These are phyloP conservation scores for Catunica adiposa DNA, from an alignment of 2,329 filamentous ascomycete species.

Conservation along the genomic window DNA sequence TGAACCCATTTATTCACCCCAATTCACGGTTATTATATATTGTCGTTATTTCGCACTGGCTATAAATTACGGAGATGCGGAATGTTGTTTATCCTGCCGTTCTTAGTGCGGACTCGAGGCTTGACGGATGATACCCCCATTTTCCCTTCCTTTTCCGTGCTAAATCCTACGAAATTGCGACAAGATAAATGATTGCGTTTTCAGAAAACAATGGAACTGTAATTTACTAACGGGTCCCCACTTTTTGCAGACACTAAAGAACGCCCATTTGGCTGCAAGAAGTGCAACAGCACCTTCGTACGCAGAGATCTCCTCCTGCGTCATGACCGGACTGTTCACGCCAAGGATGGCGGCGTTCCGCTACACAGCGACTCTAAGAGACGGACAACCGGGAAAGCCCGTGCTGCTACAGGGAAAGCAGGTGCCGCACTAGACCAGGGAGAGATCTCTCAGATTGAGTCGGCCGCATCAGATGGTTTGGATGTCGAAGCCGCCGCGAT, in stretches of 20 bases:
- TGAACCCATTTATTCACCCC: conserved; percentile 21
- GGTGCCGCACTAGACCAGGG: conserved; percentile 69
- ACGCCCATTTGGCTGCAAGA: conserved; percentile 94
- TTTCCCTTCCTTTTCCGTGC: too few relatives aligned
- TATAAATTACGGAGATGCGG: background rate
- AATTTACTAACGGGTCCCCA: conserved; percentile 13
- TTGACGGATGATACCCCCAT: too few relatives aligned
- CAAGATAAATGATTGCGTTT: background rate
- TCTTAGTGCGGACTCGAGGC: too few relatives aligned
- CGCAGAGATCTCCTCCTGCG: conserved; percentile 88
- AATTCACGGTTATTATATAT: background rate
- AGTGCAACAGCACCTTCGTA: conserved; percentile 96
- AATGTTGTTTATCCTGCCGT: too few relatives aligned
- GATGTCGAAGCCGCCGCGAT: conserved; percentile 96
- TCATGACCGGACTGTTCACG: conserved; percentile 95
- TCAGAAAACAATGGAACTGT: background rate
- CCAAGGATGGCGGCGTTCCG: conserved; percentile 88
- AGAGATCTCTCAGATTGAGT: conserved; percentile 82
- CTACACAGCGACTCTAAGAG: conserved; percentile 90
- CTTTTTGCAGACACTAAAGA: conserved; percentile 73
- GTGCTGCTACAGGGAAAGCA: conserved; percentile 53
- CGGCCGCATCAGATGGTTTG: conserved; percentile 55
- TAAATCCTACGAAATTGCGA: too few relatives aligned
- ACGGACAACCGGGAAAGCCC: conserved; percentile 53
- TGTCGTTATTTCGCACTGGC: too few relatives aligned